Evolutionary conservation across 1,139 yeast genomes (phyloP).

Genomic region (Magnusiomyces ingens): DNA sequence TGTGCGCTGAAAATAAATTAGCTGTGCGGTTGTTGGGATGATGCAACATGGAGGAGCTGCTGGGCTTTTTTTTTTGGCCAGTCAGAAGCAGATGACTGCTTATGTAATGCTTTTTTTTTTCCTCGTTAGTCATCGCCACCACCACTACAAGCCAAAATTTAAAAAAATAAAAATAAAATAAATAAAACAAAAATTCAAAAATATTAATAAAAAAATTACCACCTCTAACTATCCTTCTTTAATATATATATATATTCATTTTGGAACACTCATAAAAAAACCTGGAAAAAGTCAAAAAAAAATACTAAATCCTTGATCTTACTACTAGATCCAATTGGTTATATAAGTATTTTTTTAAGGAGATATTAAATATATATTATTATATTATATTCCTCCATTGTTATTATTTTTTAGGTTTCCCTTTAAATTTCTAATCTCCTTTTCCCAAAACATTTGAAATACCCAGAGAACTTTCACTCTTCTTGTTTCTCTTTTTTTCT

Average conservation of each 20-base stretch:
- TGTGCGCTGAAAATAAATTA: neutral
- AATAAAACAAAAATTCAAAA: too few species aligned
- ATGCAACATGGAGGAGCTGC: neutral
- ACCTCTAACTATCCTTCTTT: too few species aligned
- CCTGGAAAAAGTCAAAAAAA: too few species aligned
- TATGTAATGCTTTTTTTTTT: neutral
- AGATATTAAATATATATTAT: neutral
- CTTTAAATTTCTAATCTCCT: neutral
- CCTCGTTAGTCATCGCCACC: constrained; percentile 1
- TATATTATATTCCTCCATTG: neutral
- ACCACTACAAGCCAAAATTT: neutral
- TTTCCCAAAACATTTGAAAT: too few species aligned
- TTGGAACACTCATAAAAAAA: too few species aligned
- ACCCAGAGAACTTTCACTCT: too few species aligned
- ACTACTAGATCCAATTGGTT: too few species aligned
- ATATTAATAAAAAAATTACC: too few species aligned
- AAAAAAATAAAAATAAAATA: neutral
- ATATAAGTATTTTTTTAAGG: too few species aligned
- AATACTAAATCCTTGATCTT: too few species aligned
- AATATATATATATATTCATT: too few species aligned
- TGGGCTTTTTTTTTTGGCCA: constrained; percentile 1
- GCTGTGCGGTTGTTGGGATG: neutral
- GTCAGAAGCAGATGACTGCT: neutral
- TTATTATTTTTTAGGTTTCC: neutral
- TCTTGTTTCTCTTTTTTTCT: too few species aligned